phyloP scores from a whole-genome alignment of 2,329 filamentous ascomycete species.

The Trichoderma harzianum region DNA sequence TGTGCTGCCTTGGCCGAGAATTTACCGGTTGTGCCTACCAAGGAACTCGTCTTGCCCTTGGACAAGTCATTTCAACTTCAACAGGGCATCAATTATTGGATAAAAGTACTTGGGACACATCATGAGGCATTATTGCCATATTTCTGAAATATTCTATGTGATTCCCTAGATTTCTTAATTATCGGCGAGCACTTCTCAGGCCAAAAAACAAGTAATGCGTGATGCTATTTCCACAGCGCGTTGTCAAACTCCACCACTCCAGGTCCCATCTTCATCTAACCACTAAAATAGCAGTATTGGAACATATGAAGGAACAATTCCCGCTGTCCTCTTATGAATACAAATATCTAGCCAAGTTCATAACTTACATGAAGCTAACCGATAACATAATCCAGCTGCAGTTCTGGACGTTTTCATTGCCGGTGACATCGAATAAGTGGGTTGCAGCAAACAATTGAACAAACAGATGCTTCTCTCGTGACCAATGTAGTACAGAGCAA shows the following conservation, averaged over 20 bases:
- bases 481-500: background rate
- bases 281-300: background rate
- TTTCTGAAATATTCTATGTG: background rate
- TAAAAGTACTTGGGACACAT: too few relatives aligned
- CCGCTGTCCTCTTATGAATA: background rate
- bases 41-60: background rate
- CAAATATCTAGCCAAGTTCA: background rate
- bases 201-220: background rate
- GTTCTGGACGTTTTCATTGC: background rate
- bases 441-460: background rate
- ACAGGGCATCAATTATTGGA: background rate
- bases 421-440: background rate
- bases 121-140: too few relatives aligned
- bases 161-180: background rate
- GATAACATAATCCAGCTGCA: background rate
- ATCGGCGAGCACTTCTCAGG: background rate
- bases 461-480: background rate
- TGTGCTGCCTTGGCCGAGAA: background rate
- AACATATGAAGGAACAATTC: background rate
- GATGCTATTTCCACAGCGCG: background rate
- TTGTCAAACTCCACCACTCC: background rate
- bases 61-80: background rate
- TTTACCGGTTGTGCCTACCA: background rate
- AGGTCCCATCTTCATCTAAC: background rate
- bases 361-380: background rate